phyloP scores from a whole-genome alignment of 108 stramenopile species.

The Pelagomonas calceolata region DNA sequence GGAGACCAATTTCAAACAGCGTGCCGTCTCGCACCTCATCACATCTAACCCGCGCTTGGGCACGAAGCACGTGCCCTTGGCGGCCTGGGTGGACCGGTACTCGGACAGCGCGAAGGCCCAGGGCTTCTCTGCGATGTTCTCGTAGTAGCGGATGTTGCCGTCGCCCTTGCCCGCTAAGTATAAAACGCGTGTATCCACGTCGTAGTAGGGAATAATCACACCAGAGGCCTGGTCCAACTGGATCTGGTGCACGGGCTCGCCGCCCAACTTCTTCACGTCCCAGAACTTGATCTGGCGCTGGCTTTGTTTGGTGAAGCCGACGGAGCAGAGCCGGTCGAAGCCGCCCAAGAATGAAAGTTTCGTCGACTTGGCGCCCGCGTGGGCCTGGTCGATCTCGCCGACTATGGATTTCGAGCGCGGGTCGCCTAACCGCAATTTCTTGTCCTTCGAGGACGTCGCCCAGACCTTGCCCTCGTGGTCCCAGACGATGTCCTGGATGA shows the following conservation, averaged over 20 bases:
- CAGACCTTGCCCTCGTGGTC: conserved; percentile 74
- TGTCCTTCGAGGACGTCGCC: conserved; percentile 89
- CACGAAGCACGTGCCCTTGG: conserved; percentile 90
- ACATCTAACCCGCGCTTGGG: conserved; percentile 92
- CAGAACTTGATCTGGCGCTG: conserved; percentile 95
- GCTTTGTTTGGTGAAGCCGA: conserved; percentile 77
- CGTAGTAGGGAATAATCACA: conserved; percentile 90
- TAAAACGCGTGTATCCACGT: conserved; percentile 75
- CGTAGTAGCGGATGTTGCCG: conserved; percentile 90
- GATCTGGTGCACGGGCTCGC: conserved; percentile 55
- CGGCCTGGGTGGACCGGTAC: conserved; percentile 77
- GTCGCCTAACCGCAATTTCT: conserved; percentile 77
- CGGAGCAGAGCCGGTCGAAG: conserved; percentile 71
- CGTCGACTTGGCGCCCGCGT: conserved; percentile 81
- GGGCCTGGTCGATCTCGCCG: conserved; percentile 50
- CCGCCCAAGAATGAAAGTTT: conserved; percentile 79
- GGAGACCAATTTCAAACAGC: conserved; percentile 86
- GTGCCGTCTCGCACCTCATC: conserved; percentile 81
- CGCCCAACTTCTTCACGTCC: conserved; percentile 67
- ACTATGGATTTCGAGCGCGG: conserved; percentile 51
- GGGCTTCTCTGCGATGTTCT: conserved; percentile 79
- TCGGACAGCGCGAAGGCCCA: conserved; percentile 61
- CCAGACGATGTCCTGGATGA: conserved; percentile 93
- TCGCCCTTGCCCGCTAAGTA: conserved; percentile 98
- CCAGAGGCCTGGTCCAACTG: conserved; percentile 93